Evolutionary conservation across 345 rosid species (phyloP), one percentile per base, ranked within the genome.

Genomic region (Linum tenue): DNA sequence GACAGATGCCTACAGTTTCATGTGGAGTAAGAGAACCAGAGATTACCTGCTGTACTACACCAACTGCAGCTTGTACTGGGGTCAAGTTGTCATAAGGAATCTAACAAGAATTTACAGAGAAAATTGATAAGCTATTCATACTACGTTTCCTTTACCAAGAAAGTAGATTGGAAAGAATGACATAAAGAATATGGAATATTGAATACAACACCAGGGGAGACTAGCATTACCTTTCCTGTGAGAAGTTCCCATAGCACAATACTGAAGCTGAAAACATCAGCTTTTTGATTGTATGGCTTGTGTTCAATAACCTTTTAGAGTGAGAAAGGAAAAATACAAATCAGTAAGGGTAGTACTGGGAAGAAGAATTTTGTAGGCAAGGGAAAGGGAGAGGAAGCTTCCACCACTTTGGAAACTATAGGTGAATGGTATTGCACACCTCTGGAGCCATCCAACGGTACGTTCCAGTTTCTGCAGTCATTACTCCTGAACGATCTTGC

Each of bases 371-470:
- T 22, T 22, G 31, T 0, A 35, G 4, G 59, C 31, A 56, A 3
- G 22, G 0, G 36, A n/a, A 56, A n/a, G 31, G 42, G 12, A 66
- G 70, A 42, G 51, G 37, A 63, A 56, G 56, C 10, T 43, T 43
- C 17, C 60, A 37, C 55, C 38, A 43, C 10, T 43, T 43, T 43
- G 10, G 50, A 43, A 43, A 7, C 50, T 43, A 43, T 7, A 43
- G 50, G 50, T 43, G 50, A 43, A 43, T 7, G 6, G 10, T 43
- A 43, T 22, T 50, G 73, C 79, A 74, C 68, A 86, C 92, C 88
- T 86, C 92, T 17, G 89, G 92, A 68, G 92, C 92, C 92, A 86
- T 86, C 92, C 92, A 86, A 36, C 89, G 85, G 63, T 86, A 86
- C 3, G 89, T 84, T 65, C 92, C 92, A 58, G 89, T 86, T 79